Evolutionary conservation across 2,329 filamentous ascomycete genomes (phyloP), one percentile per base, ranked within the genome.

Genomic region (Diaporthe nobilis): DNA sequence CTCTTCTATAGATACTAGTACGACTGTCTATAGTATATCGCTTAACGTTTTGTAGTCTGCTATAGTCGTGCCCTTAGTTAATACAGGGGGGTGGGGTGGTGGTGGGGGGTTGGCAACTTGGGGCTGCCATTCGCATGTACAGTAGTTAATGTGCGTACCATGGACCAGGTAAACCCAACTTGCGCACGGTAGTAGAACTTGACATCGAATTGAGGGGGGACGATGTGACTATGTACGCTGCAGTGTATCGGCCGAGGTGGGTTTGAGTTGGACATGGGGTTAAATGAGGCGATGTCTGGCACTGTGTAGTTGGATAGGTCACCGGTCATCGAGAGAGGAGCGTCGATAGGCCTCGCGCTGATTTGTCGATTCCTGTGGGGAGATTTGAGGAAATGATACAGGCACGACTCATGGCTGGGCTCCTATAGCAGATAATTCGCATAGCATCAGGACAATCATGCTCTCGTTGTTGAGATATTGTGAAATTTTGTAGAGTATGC

Each of bases 171-270:
- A 17, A 25, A 25, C 22, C n/a, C 34, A 53, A 55, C n/a, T 15
- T 42, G 65, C 49, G 6, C 6, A 13, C 20, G 28, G 9, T 5
- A n/a, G 63, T 8, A 8, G 34, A 9, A 8, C 12, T 37, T 37
- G 44, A 68, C 13, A 39, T 53, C 39, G 49, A 49, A 55, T 42
- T 39, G 37, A 39, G 49, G 15, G 65, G 22, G 5, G 17, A 70
- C 49, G 65, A 70, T 55, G 65, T 70, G 34, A 70, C 65, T 39
- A 51, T 53, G 31, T 39, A 17, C 31, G n/a, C n/a, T 55, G 65
- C 65, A 70, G 49, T 39, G 65, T 47, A 39, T 37, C 63, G 47
- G 42, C 17, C n/a, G 65, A 22, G n/a, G n/a, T 28, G 49, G 49
- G 28, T 42, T 55, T 42, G 31, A 55, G 34, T 22, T 22, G 65